phyloP scores from a whole-genome alignment of 2,329 filamentous ascomycete species.

The Xylariales sp. region DNA sequence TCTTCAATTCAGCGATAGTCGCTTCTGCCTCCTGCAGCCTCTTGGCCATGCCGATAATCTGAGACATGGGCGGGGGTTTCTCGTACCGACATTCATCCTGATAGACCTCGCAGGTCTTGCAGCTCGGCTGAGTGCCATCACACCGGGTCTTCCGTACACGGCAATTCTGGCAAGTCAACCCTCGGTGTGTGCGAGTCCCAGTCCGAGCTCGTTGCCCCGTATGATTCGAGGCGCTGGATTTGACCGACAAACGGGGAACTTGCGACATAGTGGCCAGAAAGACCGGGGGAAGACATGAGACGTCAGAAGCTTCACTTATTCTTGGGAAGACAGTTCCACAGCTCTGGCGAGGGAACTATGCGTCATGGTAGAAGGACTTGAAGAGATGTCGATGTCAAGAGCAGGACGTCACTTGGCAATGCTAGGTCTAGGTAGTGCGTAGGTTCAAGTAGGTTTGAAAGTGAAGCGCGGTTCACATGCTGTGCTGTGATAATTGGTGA shows the following conservation, averaged over 20 bases:
- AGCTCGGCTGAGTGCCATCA: constrained; percentile 23
- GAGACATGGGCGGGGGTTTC: constrained; percentile 27
- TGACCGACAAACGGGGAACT: background rate
- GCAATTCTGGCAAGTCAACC: constrained; percentile 7
- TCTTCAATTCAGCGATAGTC: constrained; percentile 15
- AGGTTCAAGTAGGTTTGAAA: no score
- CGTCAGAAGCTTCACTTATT: background rate
- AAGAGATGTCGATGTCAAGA: no score
- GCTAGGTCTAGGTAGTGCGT: no score
- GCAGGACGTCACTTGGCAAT: no score
- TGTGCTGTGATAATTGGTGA: no score
- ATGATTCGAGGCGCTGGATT: background rate
- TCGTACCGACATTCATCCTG: constrained; percentile 27
- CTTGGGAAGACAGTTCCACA: no score
- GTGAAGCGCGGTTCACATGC: no score
- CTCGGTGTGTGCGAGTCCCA: constrained; percentile 3
- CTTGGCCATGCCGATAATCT: constrained; percentile 24
- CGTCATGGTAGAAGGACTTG: no score
- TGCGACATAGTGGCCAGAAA: background rate
- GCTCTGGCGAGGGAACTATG: no score
- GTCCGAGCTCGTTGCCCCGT: constrained; percentile 2
- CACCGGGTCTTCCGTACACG: constrained; percentile 18
- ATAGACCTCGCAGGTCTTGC: constrained; percentile 28
- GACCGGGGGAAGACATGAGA: background rate
- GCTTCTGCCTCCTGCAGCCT: constrained; percentile 22